phyloP scores from a whole-genome alignment of 768 basidiomycete genomes.

The Pisolithus microcarpus region DNA sequence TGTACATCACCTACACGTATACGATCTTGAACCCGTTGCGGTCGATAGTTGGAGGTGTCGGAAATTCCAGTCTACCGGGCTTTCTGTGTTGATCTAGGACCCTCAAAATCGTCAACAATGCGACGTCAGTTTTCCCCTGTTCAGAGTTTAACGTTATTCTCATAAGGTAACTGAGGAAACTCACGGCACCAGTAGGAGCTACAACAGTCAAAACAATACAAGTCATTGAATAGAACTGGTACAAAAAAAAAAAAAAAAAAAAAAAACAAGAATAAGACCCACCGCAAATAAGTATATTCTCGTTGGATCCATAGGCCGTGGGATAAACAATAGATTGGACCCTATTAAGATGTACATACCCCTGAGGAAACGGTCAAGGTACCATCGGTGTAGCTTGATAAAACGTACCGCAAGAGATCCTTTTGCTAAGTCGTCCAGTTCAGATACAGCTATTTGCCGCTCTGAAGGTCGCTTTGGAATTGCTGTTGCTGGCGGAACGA shows the following conservation, averaged over 20 bases:
- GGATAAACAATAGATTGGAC: slow-evolving; percentile 94
- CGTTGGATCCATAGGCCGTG: slow-evolving; percentile 90
- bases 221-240: background rate
- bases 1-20: slow-evolving; percentile 63
- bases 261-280: slow-evolving; percentile 1
- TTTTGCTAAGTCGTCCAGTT: slow-evolving; percentile 68
- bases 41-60: slow-evolving; percentile 46
- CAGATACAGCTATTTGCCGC: slow-evolving; percentile 58
- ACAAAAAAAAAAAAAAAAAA: no score
- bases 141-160: slow-evolving; percentile 3
- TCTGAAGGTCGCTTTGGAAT: slow-evolving; percentile 71
- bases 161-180: slow-evolving; percentile 20
- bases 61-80: slow-evolving; percentile 20
- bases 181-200: slow-evolving; percentile 97
- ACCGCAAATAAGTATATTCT: slow-evolving; percentile 78
- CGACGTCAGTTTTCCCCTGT: slow-evolving; percentile 98
- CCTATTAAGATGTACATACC: slow-evolving; percentile 81
- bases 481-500: slow-evolving; percentile 74
- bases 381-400: background rate
- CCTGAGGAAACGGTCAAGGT: slow-evolving; percentile 36
- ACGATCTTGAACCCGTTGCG: slow-evolving; percentile 87
- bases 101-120: slow-evolving; percentile 87
- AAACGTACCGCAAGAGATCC: slow-evolving; percentile 78
- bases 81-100: slow-evolving; percentile 68
- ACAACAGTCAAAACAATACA: background rate